Evolutionary conservation across 148 eudicot species (phyloP), one percentile per base, ranked within the genome.

Genomic region (Drosera capensis): DNA sequence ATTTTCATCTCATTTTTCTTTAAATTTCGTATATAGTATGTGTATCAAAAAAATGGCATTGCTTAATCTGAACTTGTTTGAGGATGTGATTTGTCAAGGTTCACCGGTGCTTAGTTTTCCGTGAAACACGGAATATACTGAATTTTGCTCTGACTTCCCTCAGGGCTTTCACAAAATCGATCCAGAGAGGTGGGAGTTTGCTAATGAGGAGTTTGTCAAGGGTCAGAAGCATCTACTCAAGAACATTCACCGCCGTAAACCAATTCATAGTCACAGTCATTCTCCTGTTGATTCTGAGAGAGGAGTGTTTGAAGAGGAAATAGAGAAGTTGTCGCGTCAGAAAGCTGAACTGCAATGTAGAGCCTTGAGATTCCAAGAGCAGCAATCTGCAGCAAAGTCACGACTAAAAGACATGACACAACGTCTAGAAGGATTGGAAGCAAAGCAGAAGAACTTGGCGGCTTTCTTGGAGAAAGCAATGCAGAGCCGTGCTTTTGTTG

Each of bases 261-360:
- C 96, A 12, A 73, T 88, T 46, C 96, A 88, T 54, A 88, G 96
- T 75, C 96, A 88, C 54, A 80, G 79, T 55, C 70, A 77, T 15
- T 86, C 90, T 57, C 90, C 72, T 25, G 66, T 58, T 39, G 96
- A 83, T 57, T 70, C 78, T 7, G 96, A 87, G 61, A 77, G 94
- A 64, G 71, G 68, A 8, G 74, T 78, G 45, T 83, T 63, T 59
- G 83, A 79, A 64, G 90, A 87, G 54, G 94, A 87, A 61, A 83
- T 87, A 18, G 83, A 83, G 45, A 87, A 77, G 68, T 69, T 87
- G 43, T 63, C 73, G 9, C 86, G 70, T 12, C 94, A 87, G 57
- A 87, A 77, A 54, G 14, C 65, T 19, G 68, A 59, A 47, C 78
- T 87, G 44, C 80, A 82, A 52, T 67, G 61, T 25, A 60, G 56